Conservation (phyloP, 495 filamentous ascomycete genomes). For the Apiosordaria backusii region DNA sequence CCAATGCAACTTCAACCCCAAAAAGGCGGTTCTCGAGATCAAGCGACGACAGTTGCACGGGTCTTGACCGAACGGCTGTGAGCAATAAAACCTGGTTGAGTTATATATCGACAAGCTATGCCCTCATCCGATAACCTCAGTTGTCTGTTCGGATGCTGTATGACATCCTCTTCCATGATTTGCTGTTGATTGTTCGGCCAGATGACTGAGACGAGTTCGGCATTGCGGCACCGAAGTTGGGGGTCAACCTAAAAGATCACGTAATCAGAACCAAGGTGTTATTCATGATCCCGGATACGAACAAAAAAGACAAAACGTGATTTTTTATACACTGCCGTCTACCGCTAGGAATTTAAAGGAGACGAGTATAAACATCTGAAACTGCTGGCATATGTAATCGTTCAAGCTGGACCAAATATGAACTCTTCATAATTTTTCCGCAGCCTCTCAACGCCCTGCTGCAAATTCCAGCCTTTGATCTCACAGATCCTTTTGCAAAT, state of each 20-base stretch:
- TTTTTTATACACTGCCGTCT: background rate
- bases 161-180: background rate
- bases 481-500: conserved; percentile 68
- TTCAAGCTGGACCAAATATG: conserved; percentile 56
- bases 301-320: background rate
- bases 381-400: background rate
- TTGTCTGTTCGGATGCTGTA: background rate
- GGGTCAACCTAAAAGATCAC: background rate
- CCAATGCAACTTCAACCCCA: background rate
- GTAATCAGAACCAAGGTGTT: background rate
- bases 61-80: background rate
- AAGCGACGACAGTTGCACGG: background rate
- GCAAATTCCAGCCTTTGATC: conserved; percentile 73
- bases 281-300: background rate
- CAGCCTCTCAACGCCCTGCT: conserved; percentile 65
- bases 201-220: background rate
- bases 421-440: conserved; percentile 78
- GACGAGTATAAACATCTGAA: background rate
- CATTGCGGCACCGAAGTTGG: background rate
- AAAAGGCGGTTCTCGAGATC: background rate
- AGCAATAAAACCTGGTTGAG: background rate
- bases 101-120: background rate
- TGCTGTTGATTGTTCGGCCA: background rate
- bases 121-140: background rate
- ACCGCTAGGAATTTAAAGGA: background rate